These are phyloP conservation scores for Graphium sp. DNA, from an alignment of 2,329 filamentous ascomycete genomes.

Conservation along the genomic window DNA sequence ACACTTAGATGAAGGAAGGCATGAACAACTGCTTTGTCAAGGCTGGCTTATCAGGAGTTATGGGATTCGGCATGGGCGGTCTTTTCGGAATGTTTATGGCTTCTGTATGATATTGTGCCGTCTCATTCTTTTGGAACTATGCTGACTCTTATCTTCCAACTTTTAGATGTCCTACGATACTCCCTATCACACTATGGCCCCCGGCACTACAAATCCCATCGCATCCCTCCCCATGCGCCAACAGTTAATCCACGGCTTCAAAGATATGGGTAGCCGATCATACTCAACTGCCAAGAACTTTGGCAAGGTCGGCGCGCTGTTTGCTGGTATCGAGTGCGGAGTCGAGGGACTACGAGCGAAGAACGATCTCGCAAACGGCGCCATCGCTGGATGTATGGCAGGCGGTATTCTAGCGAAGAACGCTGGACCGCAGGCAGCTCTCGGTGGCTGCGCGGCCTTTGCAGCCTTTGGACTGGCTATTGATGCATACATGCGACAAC, in stretches of 20 bases:
- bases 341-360: conserved; percentile 87
- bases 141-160: conserved; percentile 1
- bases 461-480: conserved; percentile 86
- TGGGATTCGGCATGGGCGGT: conserved; percentile 88
- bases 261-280: conserved; percentile 81
- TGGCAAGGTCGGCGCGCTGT: conserved; percentile 80
- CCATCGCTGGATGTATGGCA: conserved; percentile 77
- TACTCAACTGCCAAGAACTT: conserved; percentile 86
- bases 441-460: conserved; percentile 80
- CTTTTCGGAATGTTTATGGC: conserved; percentile 97
- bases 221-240: conserved; percentile 61
- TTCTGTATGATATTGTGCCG: conserved; percentile 43
- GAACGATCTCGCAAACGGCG: conserved; percentile 82
- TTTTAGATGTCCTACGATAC: conserved; percentile 94
- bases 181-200: conserved; percentile 44
- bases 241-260: conserved; percentile 74
- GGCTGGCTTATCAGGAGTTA: conserved; percentile 73
- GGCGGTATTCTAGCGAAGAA: conserved; percentile 76
- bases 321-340: conserved; percentile 85
- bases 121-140: conserved; percentile 3
- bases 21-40: conserved; percentile 93
- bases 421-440: conserved; percentile 77
- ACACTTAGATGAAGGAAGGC: conserved; percentile 62
- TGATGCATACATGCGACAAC: conserved; percentile 78
- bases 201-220: conserved; percentile 20